Percentiles rank a stretch among this genome's conserved stretches.
phyloP scores from a whole-genome alignment of 140 eudicot genomes.

The Anethum foeniculum region DNA sequence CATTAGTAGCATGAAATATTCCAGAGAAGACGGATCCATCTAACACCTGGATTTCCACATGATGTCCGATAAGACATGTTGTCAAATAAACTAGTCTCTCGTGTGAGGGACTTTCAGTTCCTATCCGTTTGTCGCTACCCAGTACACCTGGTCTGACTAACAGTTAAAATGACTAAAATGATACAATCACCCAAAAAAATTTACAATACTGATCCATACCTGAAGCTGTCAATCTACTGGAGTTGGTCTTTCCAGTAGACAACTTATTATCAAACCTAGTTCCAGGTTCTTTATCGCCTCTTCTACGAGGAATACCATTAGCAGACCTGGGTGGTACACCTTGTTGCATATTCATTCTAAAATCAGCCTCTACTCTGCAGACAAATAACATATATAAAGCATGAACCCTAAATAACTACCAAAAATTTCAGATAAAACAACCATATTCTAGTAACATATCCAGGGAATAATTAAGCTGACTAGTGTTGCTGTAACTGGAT shows the following conservation, averaged over 20 bases:
- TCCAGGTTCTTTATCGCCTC: slow-evolving; percentile 56
- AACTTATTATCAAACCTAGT: slow-evolving; percentile 42
- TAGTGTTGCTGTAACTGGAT: neutral
- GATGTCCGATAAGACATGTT: slow-evolving; percentile 83
- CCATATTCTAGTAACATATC: neutral
- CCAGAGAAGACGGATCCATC: slow-evolving; percentile 92
- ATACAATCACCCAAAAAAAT: neutral
- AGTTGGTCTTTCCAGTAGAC: slow-evolving; percentile 53
- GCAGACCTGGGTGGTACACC: slow-evolving; percentile 57
- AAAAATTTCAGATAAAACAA: neutral
- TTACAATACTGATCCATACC: slow-evolving; percentile 30
- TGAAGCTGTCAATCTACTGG: slow-evolving; percentile 32
- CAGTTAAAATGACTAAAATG: slow-evolving; percentile 19
- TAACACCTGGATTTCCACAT: slow-evolving; percentile 80
- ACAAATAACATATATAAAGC: neutral
- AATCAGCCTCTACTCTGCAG: slow-evolving; percentile 22
- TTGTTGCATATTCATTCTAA: slow-evolving; percentile 67
- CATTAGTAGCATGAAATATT: slow-evolving; percentile 70
- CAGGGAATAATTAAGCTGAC: neutral
- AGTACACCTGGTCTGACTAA: slow-evolving; percentile 28
- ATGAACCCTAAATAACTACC: slow-evolving; percentile 4
- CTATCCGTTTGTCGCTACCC: slow-evolving; percentile 44
- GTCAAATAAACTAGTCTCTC: slow-evolving; percentile 76
- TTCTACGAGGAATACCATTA: slow-evolving; percentile 68
- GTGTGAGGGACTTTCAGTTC: slow-evolving; percentile 41